Conservation (phyloP, 345 rosid species). For the Boechera retrofracta region DNA sequence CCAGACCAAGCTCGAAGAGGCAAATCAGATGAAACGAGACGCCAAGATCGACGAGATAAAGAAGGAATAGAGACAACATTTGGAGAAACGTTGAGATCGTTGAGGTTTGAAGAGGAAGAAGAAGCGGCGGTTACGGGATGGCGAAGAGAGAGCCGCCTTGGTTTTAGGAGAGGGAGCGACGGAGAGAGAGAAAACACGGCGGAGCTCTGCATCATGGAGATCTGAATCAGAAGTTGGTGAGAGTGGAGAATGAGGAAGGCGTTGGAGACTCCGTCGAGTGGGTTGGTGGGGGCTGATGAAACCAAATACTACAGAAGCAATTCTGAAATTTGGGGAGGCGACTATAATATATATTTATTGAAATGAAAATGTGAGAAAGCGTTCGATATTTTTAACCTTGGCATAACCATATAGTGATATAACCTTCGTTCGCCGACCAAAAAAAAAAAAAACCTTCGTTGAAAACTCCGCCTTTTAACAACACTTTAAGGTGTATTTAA, state of each 20-base stretch:
- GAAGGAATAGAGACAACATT: conserved; percentile 56
- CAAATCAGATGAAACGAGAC: conserved; percentile 45
- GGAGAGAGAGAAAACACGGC: conserved; percentile 57
- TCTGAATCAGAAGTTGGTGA: conserved; percentile 31
- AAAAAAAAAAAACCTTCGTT: no score
- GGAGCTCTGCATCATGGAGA: conserved; percentile 77
- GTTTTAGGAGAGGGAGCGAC: conserved; percentile 50
- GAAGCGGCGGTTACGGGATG: conserved; percentile 22
- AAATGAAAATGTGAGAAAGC: background rate
- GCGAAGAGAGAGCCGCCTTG: conserved; percentile 46
- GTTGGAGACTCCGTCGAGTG: conserved; percentile 58
- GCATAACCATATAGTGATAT: no score
- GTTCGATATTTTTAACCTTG: no score
- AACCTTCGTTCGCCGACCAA: no score
- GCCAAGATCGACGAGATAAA: conserved; percentile 73
- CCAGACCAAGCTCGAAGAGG: conserved; percentile 71
- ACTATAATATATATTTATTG: background rate
- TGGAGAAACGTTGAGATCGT: conserved; percentile 44
- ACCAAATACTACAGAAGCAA: conserved; percentile 10
- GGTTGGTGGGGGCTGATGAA: conserved; percentile 37
- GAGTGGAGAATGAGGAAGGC: conserved; percentile 23
- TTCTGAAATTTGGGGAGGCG: conserved; percentile 7
- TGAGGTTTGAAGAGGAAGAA: conserved; percentile 44
- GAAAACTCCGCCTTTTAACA: no score
- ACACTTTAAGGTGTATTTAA: no score